These are phyloP conservation scores for Achaetomiella virescens DNA, from an alignment of 495 filamentous ascomycete species.

Conservation along the genomic window DNA sequence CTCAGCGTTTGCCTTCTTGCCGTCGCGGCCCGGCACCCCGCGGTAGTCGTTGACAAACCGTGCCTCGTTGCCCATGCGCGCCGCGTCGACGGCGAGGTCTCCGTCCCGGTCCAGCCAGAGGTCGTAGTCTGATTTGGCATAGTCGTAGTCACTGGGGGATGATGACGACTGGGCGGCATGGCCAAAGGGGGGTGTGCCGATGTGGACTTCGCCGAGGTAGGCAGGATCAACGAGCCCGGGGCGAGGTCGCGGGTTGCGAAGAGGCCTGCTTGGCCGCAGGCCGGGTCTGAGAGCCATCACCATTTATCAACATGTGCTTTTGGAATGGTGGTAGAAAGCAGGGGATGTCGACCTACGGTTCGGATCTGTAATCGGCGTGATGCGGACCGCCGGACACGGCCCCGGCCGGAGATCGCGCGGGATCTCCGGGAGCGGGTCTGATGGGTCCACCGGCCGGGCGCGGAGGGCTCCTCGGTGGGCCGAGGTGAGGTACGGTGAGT, in stretches of 20 bases:
- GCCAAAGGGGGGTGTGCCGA: slow-evolving; percentile 18
- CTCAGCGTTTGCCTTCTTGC: slow-evolving; percentile 51
- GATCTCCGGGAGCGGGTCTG: slow-evolving; percentile 23
- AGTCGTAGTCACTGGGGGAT: slow-evolving; percentile 22
- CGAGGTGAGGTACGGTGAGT: slow-evolving; percentile 42
- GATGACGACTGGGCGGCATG: neutral
- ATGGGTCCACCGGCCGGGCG: slow-evolving; percentile 21
- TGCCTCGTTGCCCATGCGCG: slow-evolving; percentile 57
- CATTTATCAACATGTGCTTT: neutral
- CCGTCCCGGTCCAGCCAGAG: slow-evolving; percentile 53
- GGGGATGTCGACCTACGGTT: slow-evolving; percentile 9
- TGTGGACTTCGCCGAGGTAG: slow-evolving; percentile 61
- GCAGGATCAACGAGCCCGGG: slow-evolving; percentile 54
- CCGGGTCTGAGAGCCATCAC: slow-evolving; percentile 50
- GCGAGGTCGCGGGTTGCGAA: slow-evolving; percentile 54
- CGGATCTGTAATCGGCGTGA: slow-evolving; percentile 47
- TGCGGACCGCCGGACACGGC: slow-evolving; percentile 46
- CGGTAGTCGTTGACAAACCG: slow-evolving; percentile 72
- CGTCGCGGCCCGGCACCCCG: slow-evolving; percentile 40
- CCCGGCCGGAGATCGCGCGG: slow-evolving; percentile 32
- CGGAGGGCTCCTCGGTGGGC: slow-evolving; percentile 33
- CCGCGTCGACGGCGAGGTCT: slow-evolving; percentile 59
- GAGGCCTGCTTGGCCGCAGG: slow-evolving; percentile 57
- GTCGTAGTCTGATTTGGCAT: slow-evolving; percentile 59
- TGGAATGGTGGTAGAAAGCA: neutral